These are phyloP conservation scores for Amanita rubescens DNA, from an alignment of 768 basidiomycete genomes.

Conservation along the genomic window DNA sequence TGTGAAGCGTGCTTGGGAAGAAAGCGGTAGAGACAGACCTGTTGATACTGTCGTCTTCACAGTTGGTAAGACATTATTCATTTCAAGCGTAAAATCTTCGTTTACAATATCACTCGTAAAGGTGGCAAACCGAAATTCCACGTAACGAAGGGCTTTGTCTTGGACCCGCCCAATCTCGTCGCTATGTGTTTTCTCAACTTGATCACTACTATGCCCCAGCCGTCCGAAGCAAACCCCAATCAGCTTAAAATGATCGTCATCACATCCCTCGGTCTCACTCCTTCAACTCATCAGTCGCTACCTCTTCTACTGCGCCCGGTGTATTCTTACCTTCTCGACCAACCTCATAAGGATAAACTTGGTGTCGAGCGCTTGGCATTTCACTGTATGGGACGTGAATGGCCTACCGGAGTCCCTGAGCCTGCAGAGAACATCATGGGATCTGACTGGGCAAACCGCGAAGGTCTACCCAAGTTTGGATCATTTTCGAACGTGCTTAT, in stretches of 20 bases:
- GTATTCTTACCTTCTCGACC: conserved; percentile 36
- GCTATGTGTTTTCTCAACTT: conserved; percentile 49
- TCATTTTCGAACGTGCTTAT: conserved; percentile 39
- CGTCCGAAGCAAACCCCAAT: conserved; percentile 13
- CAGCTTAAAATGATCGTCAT: conserved; percentile 47
- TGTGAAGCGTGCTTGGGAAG: conserved; percentile 44
- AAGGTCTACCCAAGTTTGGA: conserved; percentile 37
- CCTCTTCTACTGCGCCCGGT: conserved; percentile 43
- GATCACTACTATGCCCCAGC: conserved; percentile 43
- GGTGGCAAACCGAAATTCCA: conserved; percentile 41
- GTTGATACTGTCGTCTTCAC: conserved; percentile 56
- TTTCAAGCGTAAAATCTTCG: neutral
- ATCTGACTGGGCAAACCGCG: conserved; percentile 31
- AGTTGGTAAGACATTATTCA: conserved; percentile 34
- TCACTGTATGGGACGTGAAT: conserved; percentile 43
- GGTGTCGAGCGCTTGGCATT: conserved; percentile 46
- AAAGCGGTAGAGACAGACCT: conserved; percentile 26
- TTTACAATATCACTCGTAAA: conserved; percentile 14
- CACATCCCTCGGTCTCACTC: conserved; percentile 46
- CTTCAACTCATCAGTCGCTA: conserved; percentile 32
- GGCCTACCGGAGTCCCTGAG: conserved; percentile 36
- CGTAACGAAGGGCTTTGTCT: conserved; percentile 38
- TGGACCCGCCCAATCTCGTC: conserved; percentile 49
- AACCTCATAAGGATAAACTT: conserved; percentile 54
- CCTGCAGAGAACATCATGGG: conserved; percentile 36